Base-by-base conservation (phyloP, 768 basidiomycete species). In the Russula brevipes region DNA sequence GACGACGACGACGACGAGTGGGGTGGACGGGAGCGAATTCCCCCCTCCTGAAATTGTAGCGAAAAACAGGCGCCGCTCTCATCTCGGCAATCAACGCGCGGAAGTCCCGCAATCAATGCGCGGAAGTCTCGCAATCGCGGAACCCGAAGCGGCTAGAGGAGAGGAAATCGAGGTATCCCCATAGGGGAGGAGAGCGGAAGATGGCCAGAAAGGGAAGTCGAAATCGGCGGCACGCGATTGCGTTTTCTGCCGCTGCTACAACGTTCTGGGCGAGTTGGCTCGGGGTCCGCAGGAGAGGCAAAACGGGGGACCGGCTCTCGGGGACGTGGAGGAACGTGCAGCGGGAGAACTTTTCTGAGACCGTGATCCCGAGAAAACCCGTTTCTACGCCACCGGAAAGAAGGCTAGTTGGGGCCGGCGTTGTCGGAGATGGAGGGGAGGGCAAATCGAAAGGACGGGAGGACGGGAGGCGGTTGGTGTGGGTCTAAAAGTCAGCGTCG, bases 41-140 rank as follows among this genome's bases (percentile, higher is more conserved):
- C 44, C 55, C 35, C 49, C 12, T 39, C 36, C 2, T 9, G 33
- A 58, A 31, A 12, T 59, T 11, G 11, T 16, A 42, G 8, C 12
- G 41, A 16, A 12, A 47, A 3, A 60, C 14, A 12, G 55, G 46
- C n/a, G 33, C 44, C 19, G 17, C 33, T 41, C 58, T 60, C 63
- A 64, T 51, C 30, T 60, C 63, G 17, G 54, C 33, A 14, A 64
- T 51, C 35, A 64, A 19, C 1, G 53, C 47, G 9, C 46, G 58
- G 41, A 64, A 64, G 47, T 64, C 58, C 45, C 39, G 47, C 30
- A 64, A 35, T 49, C 63, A n/a, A n/a, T n/a, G n/a, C n/a, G n/a
- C 46, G 58, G 41, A 64, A 64, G 47, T 64, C 58, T 51, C 39
- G 47, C 30, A 64, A 35, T 49, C 63, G 54, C 45, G 24, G 57